phyloP scores from a whole-genome alignment of 176 grass and related monocot genomes.

The Musa schizocarpa region DNA sequence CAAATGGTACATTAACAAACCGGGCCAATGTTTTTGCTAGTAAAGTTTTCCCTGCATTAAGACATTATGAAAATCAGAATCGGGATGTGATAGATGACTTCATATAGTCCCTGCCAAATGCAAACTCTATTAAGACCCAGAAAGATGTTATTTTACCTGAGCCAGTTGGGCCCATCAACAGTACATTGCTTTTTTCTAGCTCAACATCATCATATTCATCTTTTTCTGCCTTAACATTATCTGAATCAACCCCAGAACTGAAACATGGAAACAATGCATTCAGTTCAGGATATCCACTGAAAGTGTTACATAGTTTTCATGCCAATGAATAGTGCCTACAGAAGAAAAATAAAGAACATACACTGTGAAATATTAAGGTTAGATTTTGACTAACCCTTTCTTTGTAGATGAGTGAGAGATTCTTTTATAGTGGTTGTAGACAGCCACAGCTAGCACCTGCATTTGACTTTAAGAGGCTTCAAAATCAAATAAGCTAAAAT shows the following conservation, averaged over 20 bases:
- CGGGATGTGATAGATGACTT: too few relatives aligned
- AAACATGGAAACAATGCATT: conserved; percentile 27
- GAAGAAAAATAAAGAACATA: conserved; percentile 3
- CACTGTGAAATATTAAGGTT: not conserved
- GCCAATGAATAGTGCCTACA: conserved; percentile 9
- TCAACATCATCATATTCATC: conserved; percentile 77
- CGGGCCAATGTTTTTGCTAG: conserved; percentile 93
- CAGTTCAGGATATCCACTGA: conserved; percentile 5
- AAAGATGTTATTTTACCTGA: conserved; percentile 40
- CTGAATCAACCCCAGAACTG: conserved; percentile 48
- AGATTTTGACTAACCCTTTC: conserved; percentile 65
- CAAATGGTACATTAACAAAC: conserved; percentile 91
- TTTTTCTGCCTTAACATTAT: conserved; percentile 22
- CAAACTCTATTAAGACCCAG: not conserved
- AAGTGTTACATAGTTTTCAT: conserved; percentile 5
- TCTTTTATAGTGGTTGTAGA: conserved; percentile 99
- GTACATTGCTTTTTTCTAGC: conserved; percentile 99
- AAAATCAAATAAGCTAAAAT: not conserved
- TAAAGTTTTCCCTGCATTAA: conserved; percentile 85
- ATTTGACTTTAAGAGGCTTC: conserved; percentile 14
- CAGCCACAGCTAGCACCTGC: conserved; percentile 90
- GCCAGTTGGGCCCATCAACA: conserved; percentile 92
- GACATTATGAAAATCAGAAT: conserved; percentile 25
- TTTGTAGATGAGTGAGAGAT: conserved; percentile 69
- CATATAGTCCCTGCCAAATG: not conserved